Conservation (phyloP, 2,329 filamentous ascomycete species). For the Dendrostoma leiphaemia region DNA sequence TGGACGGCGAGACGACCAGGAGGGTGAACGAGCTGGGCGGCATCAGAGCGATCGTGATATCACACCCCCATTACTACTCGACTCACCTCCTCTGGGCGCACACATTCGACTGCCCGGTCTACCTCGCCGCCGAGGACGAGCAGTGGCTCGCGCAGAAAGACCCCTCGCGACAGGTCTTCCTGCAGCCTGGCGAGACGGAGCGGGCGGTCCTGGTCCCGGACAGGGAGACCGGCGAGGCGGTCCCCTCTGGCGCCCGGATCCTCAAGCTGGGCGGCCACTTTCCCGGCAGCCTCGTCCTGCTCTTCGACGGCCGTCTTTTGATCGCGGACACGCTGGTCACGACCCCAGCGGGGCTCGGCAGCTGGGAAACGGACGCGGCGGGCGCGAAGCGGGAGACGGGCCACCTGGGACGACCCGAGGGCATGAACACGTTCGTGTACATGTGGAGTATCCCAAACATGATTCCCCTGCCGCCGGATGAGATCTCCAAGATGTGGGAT, state of each 20-base stretch:
- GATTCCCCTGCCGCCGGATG: slow-evolving; percentile 67
- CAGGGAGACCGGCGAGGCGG: neutral
- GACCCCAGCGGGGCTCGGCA: slow-evolving; percentile 56
- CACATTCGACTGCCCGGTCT: slow-evolving; percentile 68
- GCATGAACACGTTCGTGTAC: slow-evolving; percentile 61
- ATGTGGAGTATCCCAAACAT: slow-evolving; percentile 76
- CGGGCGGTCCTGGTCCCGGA: slow-evolving; percentile 35
- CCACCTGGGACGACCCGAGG: slow-evolving; percentile 32
- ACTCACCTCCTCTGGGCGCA: slow-evolving; percentile 73
- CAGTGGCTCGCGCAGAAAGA: slow-evolving; percentile 57
- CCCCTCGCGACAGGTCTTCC: slow-evolving; percentile 41
- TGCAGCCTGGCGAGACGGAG: slow-evolving; percentile 39
- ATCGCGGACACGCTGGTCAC: slow-evolving; percentile 76
- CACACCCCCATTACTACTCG: slow-evolving; percentile 80
- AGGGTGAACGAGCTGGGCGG: slow-evolving; percentile 61
- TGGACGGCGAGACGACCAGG: slow-evolving; percentile 63
- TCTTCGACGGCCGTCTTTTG: slow-evolving; percentile 62
- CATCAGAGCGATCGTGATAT: slow-evolving; percentile 69
- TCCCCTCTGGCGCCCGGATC: slow-evolving; percentile 50
- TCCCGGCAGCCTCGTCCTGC: slow-evolving; percentile 67
- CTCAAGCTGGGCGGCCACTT: slow-evolving; percentile 80
- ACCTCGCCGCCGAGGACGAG: slow-evolving; percentile 62
- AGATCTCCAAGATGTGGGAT: slow-evolving; percentile 69
- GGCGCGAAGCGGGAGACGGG: slow-evolving; percentile 28
- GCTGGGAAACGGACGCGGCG: slow-evolving; percentile 44